These are phyloP conservation scores for Cryptococcus neoformans DNA, from an alignment of 1,284 basidiomycete genomes.

Conservation along the genomic window DNA sequence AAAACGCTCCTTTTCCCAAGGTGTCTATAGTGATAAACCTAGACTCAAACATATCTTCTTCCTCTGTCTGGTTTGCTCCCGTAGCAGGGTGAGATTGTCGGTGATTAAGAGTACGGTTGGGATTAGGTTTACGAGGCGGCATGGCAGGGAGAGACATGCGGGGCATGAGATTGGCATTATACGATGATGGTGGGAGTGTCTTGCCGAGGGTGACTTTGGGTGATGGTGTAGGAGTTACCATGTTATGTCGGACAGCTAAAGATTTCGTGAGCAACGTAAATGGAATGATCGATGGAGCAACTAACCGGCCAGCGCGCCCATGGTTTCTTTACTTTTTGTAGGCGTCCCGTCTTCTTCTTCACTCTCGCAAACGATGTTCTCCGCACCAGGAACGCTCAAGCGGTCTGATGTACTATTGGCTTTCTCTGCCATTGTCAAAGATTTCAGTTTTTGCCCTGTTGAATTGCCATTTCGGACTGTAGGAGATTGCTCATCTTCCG, in stretches of 20 bases:
- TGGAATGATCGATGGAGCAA: not conserved
- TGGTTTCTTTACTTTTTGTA: conserved; percentile 36
- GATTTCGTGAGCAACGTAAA: not conserved
- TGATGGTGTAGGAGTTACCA: conserved; percentile 26
- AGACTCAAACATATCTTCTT: conserved; percentile 48
- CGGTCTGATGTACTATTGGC: conserved; percentile 2
- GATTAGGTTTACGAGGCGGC: conserved; percentile 30
- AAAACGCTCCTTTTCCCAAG: conserved; percentile 91
- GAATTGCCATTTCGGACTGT: conserved; percentile 25
- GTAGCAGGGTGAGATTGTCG: conserved; percentile 46
- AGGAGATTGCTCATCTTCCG: conserved; percentile 45
- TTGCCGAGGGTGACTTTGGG: conserved; percentile 14
- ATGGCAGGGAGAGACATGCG: conserved; percentile 47
- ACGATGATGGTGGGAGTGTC: conserved; percentile 6
- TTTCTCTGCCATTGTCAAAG: conserved; percentile 6
- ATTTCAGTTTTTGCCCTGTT: conserved; percentile 5
- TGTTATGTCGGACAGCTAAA: conserved; percentile 14
- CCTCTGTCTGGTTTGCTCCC: conserved; percentile 19
- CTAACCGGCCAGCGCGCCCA: conserved; percentile 16
- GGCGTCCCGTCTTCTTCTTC: conserved; percentile 50
- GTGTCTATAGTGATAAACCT: conserved; percentile 73
- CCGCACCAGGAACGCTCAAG: conserved; percentile 34
- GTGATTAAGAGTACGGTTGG: conserved; percentile 41
- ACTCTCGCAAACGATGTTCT: conserved; percentile 29
- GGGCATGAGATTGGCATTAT: conserved; percentile 25